Conservation (phyloP, 1,139 yeast species). For the Yamadazyma triangularis region DNA sequence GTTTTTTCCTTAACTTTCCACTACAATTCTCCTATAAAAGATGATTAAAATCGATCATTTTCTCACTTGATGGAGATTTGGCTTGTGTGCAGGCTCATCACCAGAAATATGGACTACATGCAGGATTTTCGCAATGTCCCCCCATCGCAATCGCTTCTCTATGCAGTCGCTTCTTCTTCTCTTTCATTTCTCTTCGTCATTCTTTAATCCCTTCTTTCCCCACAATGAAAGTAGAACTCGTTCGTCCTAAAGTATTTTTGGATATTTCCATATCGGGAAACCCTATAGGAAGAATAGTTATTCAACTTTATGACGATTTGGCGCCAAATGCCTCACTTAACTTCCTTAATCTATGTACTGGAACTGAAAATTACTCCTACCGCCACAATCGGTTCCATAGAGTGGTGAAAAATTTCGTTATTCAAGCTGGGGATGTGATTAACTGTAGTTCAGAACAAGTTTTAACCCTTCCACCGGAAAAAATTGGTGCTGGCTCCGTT, state of each 20-base stretch:
- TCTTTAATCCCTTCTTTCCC: no score
- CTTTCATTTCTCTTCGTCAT: no score
- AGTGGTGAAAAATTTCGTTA: conserved; percentile 68
- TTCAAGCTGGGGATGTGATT: conserved; percentile 70
- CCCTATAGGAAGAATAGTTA: conserved; percentile 58
- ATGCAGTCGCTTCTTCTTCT: no score
- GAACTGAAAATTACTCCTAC: conserved; percentile 25
- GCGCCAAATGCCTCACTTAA: conserved; percentile 63
- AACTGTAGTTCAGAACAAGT: conserved; percentile 23
- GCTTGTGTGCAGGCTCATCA: no score
- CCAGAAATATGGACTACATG: no score
- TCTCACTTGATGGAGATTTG: no score
- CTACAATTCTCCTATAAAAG: no score
- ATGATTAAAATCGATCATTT: no score
- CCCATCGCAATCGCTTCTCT: no score
- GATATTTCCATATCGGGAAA: conserved; percentile 52
- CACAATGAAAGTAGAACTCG: conserved; percentile 30
- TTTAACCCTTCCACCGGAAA: conserved; percentile 25
- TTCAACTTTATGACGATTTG: conserved; percentile 45
- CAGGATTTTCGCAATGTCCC: no score
- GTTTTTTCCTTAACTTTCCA: no score
- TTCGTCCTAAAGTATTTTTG: conserved; percentile 42
- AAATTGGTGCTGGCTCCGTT: conserved; percentile 51
- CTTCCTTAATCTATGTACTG: conserved; percentile 42
- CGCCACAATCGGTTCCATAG: conserved; percentile 56